A percentile compares a stretch with the other conserved stretches of the same genome.
These are phyloP conservation scores for Diaporthe citrichinensis DNA, from an alignment of 2,329 filamentous ascomycete genomes.

Conservation along the genomic window DNA sequence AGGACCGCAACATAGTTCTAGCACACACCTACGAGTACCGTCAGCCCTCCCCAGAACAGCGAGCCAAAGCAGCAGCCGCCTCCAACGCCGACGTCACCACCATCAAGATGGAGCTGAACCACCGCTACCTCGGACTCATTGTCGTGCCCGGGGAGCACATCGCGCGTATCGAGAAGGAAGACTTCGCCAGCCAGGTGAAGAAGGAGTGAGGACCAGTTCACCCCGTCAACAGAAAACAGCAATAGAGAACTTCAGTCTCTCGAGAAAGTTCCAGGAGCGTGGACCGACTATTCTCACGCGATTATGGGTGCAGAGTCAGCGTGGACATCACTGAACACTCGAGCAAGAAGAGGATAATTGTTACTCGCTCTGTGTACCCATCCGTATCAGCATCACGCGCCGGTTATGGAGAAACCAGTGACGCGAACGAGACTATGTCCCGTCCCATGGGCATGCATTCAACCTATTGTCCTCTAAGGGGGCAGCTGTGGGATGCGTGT, in stretches of 20 bases:
- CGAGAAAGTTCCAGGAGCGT: background rate
- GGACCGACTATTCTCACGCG: background rate
- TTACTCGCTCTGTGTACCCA: background rate
- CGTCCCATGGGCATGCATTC: background rate
- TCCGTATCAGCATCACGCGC: background rate
- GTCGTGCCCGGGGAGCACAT: constrained; percentile 92
- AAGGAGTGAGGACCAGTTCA: background rate
- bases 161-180: constrained; percentile 88
- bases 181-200: constrained; percentile 72
- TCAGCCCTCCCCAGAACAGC: constrained; percentile 70
- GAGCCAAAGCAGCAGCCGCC: constrained; percentile 57
- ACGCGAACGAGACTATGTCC: too few relatives aligned
- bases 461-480: background rate
- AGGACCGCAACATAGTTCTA: constrained; percentile 93
- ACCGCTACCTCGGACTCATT: constrained; percentile 88
- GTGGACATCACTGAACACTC: background rate
- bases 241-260: background rate
- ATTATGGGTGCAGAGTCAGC: background rate
- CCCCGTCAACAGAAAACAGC: background rate
- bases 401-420: background rate
- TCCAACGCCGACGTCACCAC: constrained; percentile 54
- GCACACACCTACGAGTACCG: constrained; percentile 91
- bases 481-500: background rate
- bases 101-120: constrained; percentile 80
- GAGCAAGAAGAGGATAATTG: background rate